Evolutionary conservation across 352 stramenopile genomes (phyloP), one percentile per base, ranked within the genome.

Genomic region (Phytophthora colocasiae): DNA sequence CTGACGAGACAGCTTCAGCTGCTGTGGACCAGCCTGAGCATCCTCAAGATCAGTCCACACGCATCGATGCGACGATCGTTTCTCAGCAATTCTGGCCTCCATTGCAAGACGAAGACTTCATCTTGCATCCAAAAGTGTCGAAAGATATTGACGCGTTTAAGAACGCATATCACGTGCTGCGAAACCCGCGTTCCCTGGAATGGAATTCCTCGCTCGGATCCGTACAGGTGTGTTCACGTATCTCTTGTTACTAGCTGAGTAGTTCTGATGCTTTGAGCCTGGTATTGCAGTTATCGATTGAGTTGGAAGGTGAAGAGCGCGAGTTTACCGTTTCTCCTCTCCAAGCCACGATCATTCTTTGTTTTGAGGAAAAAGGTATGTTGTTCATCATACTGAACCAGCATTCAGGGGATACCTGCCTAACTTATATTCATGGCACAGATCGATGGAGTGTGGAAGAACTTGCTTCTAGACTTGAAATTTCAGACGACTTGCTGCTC

Each of bases 51-150:
- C 40, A 48, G 19, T 44, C 31, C 4, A 45, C 71, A 12, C 38
- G 50, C 2, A 62, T 98, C 6, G 95, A 99, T 68, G 93, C 92
- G 27, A 97, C 95, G 5, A 98, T 99, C 61, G 85, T 99, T 38
- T 99, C 96, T 5, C 87, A 98, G 55, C 96, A 99, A 36, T 99
- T 99, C 77, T 99, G 97, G 97, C 97, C 97, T 24, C 81, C 93
- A n/a, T 80, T 99, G 19, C 92, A 98, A 68, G 89, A 84, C 4
- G 92, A 99, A 46, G 83, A 95, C 15, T 91, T 99, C 60, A 84
- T 81, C 36, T 75, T 98, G 34, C 97, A 99, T 69, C 83, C 93
- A 8, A 76, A 71, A 34, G 79, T 98, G 0, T 69, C 87, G 36
- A 70, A 78, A 2, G 82, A 87, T 43, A 75, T 99, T 17, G 87